These are phyloP conservation scores for Iberis pinnata DNA, from an alignment of 345 rosid species.

Conservation along the genomic window DNA sequence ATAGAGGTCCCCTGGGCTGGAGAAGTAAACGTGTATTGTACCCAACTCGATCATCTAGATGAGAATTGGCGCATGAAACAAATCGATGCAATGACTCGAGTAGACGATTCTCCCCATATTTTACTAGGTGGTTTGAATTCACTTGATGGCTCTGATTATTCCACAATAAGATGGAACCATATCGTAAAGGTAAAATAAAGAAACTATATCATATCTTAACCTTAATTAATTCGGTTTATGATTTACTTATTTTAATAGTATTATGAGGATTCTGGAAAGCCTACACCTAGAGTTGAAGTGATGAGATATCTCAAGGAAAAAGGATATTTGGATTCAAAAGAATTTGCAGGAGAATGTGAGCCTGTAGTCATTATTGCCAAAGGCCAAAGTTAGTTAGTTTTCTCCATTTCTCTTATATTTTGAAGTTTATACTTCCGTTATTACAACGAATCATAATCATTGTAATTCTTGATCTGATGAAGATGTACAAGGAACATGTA, in stretches of 20 bases:
- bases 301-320: conserved; percentile 54
- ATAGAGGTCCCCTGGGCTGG: conserved; percentile 82
- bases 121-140: conserved; percentile 79
- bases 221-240: background rate
- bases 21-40: conserved; percentile 72
- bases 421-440: background rate
- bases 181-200: conserved; percentile 50
- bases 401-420: background rate
- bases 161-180: conserved; percentile 74
- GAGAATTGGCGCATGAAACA: conserved; percentile 96
- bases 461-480: conserved; percentile 7
- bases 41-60: conserved; percentile 85
- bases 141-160: conserved; percentile 69
- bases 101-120: conserved; percentile 58
- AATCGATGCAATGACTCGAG: conserved; percentile 55
- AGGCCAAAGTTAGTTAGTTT: conserved; percentile 64
- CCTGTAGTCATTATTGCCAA: conserved; percentile 91
- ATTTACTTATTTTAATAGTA: conserved; percentile 38
- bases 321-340: conserved; percentile 65
- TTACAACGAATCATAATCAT: background rate
- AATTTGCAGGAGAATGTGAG: conserved; percentile 78
- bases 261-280: conserved; percentile 81
- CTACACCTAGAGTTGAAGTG: conserved; percentile 69
- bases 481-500: conserved; percentile 98
- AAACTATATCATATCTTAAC: background rate